Conservation (phyloP, 495 filamentous ascomycete species). For the Podospora anserina region DNA sequence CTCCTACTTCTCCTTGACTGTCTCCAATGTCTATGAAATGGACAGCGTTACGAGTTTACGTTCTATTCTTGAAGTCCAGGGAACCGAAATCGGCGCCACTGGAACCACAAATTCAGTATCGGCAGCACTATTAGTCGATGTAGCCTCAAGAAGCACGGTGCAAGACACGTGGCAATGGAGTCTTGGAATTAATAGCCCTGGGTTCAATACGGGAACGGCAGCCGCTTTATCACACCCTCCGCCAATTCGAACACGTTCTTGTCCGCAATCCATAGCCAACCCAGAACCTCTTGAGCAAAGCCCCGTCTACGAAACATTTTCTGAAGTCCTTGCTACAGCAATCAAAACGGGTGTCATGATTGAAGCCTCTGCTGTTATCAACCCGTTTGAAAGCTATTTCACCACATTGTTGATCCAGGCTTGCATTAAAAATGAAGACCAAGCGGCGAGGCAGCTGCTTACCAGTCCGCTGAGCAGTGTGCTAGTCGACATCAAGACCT, state of each 20-base stretch:
- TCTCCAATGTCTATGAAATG: slow-evolving; percentile 1
- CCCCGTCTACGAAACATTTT: not conserved
- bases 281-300: not conserved
- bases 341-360: not conserved
- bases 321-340: not conserved
- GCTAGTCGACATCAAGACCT: not conserved
- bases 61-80: not conserved
- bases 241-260: not conserved
- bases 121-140: not conserved
- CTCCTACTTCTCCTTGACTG: not conserved
- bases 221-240: not conserved
- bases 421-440: not conserved
- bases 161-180: not conserved
- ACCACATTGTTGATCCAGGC: not conserved
- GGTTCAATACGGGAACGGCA: not conserved
- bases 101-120: not conserved
- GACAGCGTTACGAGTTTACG: not conserved
- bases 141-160: not conserved
- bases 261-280: not conserved
- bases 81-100: not conserved
- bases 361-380: not conserved
- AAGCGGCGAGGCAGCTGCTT: not conserved
- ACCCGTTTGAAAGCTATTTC: not conserved
- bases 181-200: not conserved
- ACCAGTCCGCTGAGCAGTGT: not conserved